phyloP scores from a whole-genome alignment of 2,329 filamentous ascomycete genomes.

The Calonectria pseudoreteaudii region DNA sequence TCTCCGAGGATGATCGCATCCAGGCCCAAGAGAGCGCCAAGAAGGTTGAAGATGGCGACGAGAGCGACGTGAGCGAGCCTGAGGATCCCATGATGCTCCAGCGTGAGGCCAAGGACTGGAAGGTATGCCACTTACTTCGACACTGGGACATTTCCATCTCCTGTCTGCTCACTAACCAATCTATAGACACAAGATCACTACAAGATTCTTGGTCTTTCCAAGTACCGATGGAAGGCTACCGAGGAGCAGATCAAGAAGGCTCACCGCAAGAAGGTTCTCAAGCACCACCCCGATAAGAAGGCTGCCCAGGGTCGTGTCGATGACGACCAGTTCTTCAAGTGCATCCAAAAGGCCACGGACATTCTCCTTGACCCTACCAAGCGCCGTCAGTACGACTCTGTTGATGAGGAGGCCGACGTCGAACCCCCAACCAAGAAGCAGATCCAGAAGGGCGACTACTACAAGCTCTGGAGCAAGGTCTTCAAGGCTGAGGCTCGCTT shows the following conservation, averaged over 20 bases:
- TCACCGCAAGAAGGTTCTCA: slow-evolving; percentile 99
- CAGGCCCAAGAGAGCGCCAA: slow-evolving; percentile 95
- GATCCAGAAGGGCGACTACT: slow-evolving; percentile 86
- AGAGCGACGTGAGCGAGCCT: slow-evolving; percentile 90
- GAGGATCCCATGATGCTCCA: slow-evolving; percentile 94
- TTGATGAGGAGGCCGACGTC: slow-evolving; percentile 93
- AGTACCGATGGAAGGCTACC: slow-evolving; percentile 91
- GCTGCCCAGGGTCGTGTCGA: slow-evolving; percentile 88
- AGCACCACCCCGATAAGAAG: slow-evolving; percentile 99
- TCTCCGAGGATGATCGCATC: slow-evolving; percentile 98
- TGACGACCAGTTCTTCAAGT: slow-evolving; percentile 99
- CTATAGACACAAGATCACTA: slow-evolving; percentile 93
- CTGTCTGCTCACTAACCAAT: neutral
- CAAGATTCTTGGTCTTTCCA: slow-evolving; percentile 91
- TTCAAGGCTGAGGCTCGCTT: slow-evolving; percentile 95
- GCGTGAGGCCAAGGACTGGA: slow-evolving; percentile 99
- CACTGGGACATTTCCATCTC: neutral
- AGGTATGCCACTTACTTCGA: slow-evolving; percentile 67
- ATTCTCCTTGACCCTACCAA: slow-evolving; percentile 91
- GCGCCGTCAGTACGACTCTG: slow-evolving; percentile 95
- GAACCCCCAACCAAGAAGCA: slow-evolving; percentile 95
- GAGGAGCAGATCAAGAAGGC: slow-evolving; percentile 99
- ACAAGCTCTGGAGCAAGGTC: slow-evolving; percentile 91
- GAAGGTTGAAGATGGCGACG: slow-evolving; percentile 93
- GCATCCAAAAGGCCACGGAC: slow-evolving; percentile 98